phyloP scores from a whole-genome alignment of 805 yeast genomes.

The Monosporozyma servazzii region DNA sequence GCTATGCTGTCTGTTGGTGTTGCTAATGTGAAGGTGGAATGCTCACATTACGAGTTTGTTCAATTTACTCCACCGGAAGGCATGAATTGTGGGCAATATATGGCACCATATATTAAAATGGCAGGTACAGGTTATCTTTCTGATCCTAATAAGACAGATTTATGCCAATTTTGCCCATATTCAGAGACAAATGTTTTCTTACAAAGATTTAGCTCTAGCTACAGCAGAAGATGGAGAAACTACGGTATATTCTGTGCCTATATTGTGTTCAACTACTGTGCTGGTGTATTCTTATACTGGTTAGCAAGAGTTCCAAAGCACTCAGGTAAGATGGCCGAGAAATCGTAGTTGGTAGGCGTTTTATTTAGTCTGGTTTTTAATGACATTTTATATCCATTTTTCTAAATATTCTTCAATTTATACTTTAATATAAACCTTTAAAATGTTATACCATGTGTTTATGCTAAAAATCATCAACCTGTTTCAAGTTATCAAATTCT shows the following conservation, averaged over 20 bases:
- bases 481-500: too few species aligned
- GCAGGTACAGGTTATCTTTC: slow-evolving; percentile 41
- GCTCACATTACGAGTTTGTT: slow-evolving; percentile 43
- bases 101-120: slow-evolving; percentile 31
- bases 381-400: background rate
- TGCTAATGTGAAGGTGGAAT: slow-evolving; percentile 40
- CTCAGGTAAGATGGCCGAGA: slow-evolving; percentile 1
- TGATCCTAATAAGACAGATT: slow-evolving; percentile 38
- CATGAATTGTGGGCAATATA: slow-evolving; percentile 48
- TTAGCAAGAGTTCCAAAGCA: slow-evolving; percentile 65
- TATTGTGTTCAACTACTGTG: slow-evolving; percentile 35
- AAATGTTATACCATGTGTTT: too few species aligned
- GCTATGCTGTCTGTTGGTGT: slow-evolving; percentile 49
- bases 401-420: background rate
- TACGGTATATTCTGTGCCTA: slow-evolving; percentile 49
- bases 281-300: slow-evolving; percentile 47
- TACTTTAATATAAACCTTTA: background rate
- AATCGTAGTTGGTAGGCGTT: background rate
- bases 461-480: too few species aligned
- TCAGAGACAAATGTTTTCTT: slow-evolving; percentile 51
- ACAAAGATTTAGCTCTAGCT: slow-evolving; percentile 33
- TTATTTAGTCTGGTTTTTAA: background rate
- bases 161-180: slow-evolving; percentile 52
- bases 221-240: slow-evolving; percentile 45
- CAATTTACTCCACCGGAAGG: slow-evolving; percentile 45